Evolutionary conservation across 73 alveolate genomes (phyloP), one percentile per base, ranked within the genome.

Genomic region (Paramecium bursaria): DNA sequence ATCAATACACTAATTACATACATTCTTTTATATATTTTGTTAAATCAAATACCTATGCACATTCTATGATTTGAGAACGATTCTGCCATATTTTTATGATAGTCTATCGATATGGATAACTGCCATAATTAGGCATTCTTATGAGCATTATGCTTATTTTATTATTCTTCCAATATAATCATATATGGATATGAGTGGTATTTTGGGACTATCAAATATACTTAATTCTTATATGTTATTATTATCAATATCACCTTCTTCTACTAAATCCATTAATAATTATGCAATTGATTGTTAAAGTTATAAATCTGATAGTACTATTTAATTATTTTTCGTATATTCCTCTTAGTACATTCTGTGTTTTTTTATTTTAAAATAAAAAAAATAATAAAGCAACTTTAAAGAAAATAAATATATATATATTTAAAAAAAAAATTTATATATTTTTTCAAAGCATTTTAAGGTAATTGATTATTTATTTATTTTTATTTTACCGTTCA

Each of bases 91-190:
- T 46, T 85, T 54, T 25, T 54, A 11, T 44, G 87, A 55, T 33
- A 90, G 14, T 57, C 91, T 33, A 80, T 90, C 95, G 21, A 90
- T 86, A 33, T 86, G 77, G 23, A 90, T 90, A 44, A 88, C 31
- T 1, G 87, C 88, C 57, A 90, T 42, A 6, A 90, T 90, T 11
- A 75, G 46, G 15, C 90, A 74, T 33, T 89, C 90, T 27, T 87
- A 80, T 0, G 92, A 89, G 27, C 90, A 80, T 87, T 90, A 48
- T 17, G 86, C 75, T 48, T 88, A 75, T 50, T 90, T 87, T 39
- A 48, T 23, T 2, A 90, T 79, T 29, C 95, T 57, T n/a, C 53
- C 35, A 14, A 90, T 54, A 48, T 88, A 90, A 47, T 48, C 86
- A 27, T 52, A 27, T 22, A 90, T 73, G 4, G 94, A 49, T 25